A percentile compares a stretch with the other conserved stretches of the same genome.
phyloP scores from a whole-genome alignment of 306 rosid species.

The Leucaena leucocephala region DNA sequence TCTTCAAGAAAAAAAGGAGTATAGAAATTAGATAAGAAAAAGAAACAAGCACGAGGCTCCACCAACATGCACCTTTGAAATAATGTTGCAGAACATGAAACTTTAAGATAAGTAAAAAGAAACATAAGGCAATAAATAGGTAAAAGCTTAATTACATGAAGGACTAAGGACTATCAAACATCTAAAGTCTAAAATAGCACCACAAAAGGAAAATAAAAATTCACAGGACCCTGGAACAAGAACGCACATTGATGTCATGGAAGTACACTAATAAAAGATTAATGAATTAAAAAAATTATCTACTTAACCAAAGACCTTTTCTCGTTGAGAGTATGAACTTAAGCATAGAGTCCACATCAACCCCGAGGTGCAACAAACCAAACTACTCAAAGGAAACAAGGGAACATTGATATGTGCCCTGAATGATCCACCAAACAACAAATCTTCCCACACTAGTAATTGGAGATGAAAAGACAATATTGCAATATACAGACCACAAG shows the following conservation, averaged over 20 bases:
- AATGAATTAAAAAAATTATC: no score
- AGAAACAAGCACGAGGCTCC: slow-evolving; percentile 11
- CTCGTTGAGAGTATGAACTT: no score
- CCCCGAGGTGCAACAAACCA: no score
- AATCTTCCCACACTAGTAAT: slow-evolving; percentile 21
- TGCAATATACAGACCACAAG: slow-evolving; percentile 19
- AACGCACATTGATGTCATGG: no score
- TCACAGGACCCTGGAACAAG: background rate
- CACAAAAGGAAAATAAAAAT: slow-evolving; percentile 23
- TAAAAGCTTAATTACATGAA: slow-evolving; percentile 20
- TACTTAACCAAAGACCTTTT: no score
- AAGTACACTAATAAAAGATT: no score
- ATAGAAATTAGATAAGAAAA: background rate
- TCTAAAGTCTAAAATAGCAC: slow-evolving; percentile 7
- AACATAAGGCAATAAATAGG: slow-evolving; percentile 24
- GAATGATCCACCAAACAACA: background rate
- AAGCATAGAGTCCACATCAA: no score
- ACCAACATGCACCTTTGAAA: slow-evolving; percentile 31
- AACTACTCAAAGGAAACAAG: no score
- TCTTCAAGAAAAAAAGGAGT: slow-evolving; percentile 50
- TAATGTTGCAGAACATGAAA: slow-evolving; percentile 38
- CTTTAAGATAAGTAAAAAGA: slow-evolving; percentile 19
- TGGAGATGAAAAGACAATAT: slow-evolving; percentile 22
- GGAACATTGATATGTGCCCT: no score
- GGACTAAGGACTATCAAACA: background rate